phyloP scores from a whole-genome alignment of 768 basidiomycete genomes.

The Tulasnella sp. region DNA sequence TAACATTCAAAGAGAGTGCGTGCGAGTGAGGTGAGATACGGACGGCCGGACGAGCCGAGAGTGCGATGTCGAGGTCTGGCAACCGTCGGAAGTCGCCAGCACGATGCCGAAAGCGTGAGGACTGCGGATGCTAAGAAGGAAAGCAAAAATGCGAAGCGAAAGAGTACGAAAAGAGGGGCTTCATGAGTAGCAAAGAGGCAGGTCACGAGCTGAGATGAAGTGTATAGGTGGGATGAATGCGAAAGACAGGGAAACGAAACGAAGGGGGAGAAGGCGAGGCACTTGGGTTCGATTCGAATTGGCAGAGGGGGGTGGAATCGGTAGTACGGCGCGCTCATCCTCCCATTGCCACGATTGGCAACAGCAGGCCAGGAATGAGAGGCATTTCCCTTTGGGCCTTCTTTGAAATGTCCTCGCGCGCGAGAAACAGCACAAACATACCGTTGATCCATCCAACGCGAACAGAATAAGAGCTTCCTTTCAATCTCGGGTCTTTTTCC shows the following conservation, averaged over 20 bases:
- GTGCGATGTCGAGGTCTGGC: conserved; percentile 1
- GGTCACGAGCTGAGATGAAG: conserved; percentile 10
- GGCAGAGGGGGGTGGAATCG: conserved; percentile 4
- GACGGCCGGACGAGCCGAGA: conserved; percentile 12
- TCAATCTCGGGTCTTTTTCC: background rate
- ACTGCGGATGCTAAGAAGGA: conserved; percentile 11
- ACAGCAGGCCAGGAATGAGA: background rate
- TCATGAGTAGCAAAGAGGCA: background rate
- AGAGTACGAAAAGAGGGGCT: background rate
- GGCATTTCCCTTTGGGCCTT: conserved; percentile 2
- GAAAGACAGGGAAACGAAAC: conserved; percentile 3
- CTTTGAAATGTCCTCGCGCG: background rate
- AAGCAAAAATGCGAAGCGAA: conserved; percentile 12
- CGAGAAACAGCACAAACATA: background rate
- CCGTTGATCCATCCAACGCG: background rate
- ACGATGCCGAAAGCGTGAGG: conserved; percentile 10
- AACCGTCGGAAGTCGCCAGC: conserved; percentile 2
- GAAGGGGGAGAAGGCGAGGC: background rate
- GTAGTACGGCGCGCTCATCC: background rate
- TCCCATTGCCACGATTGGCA: background rate
- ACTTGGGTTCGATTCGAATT: conserved; percentile 13
- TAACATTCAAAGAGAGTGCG: background rate
- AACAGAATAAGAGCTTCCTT: background rate
- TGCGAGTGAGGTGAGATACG: conserved; percentile 18
- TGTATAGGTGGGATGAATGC: background rate